phyloP scores from a whole-genome alignment of 257 asterid species.

The Solanum paucissectum region DNA sequence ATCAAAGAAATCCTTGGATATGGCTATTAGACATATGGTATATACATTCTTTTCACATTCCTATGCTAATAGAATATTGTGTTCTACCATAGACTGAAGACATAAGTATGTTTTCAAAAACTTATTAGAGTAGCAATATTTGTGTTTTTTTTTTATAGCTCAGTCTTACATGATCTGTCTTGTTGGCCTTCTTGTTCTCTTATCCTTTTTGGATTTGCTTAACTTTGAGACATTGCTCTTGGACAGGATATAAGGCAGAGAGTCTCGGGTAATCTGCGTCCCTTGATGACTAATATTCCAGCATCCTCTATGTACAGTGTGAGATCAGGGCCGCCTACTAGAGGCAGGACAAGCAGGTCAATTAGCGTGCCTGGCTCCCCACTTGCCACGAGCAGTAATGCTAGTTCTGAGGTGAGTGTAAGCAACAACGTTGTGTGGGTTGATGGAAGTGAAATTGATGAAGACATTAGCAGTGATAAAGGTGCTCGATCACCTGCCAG shows the following conservation, averaged over 20 bases:
- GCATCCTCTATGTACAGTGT: slow-evolving; percentile 95
- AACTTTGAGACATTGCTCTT: background rate
- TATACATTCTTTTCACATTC: slow-evolving; percentile 6
- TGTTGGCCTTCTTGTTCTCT: background rate
- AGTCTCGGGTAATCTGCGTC: slow-evolving; percentile 71
- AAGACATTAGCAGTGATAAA: slow-evolving; percentile 63
- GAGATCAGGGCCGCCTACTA: slow-evolving; percentile 68
- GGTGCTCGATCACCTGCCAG: slow-evolving; percentile 54
- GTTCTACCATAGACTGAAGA: background rate
- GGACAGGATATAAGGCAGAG: slow-evolving; percentile 85
- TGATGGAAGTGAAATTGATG: slow-evolving; percentile 53
- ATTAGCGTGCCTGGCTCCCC: slow-evolving; percentile 85
- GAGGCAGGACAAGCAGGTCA: slow-evolving; percentile 47
- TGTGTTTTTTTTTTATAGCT: background rate
- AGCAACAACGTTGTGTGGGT: slow-evolving; percentile 46
- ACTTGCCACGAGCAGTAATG: slow-evolving; percentile 89
- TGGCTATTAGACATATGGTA: slow-evolving; percentile 99
- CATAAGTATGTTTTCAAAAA: slow-evolving; percentile 16
- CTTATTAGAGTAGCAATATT: slow-evolving; percentile 29
- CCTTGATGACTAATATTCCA: slow-evolving; percentile 78
- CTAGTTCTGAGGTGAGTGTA: slow-evolving; percentile 88
- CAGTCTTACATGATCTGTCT: background rate
- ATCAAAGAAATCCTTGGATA: slow-evolving; percentile 92
- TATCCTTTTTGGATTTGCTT: background rate
- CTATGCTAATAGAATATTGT: slow-evolving; percentile 9